These are phyloP conservation scores for Phytophthora aleatoria DNA, from an alignment of 352 stramenopile genomes.

Conservation along the genomic window DNA sequence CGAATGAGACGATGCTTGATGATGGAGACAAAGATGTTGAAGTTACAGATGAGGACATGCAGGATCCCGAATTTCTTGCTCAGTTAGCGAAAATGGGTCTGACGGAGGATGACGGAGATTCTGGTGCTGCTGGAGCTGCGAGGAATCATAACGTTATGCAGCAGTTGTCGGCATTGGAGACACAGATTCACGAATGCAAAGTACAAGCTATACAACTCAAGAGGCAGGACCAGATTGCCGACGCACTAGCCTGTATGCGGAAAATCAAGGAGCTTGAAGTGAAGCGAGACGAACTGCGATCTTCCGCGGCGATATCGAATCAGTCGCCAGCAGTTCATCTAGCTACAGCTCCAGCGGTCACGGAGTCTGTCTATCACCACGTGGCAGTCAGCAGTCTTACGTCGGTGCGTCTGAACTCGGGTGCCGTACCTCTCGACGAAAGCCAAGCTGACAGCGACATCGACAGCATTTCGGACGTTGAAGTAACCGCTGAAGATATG, in stretches of 20 bases:
- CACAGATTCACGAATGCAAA: conserved; percentile 57
- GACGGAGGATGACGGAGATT: conserved; percentile 11
- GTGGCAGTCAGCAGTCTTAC: conserved; percentile 5
- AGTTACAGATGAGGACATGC: conserved; percentile 82
- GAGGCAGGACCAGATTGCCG: conserved; percentile 53
- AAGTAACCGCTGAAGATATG: conserved; percentile 68
- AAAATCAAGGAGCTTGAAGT: conserved; percentile 64
- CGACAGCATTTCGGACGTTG: conserved; percentile 36
- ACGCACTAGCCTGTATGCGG: conserved; percentile 62
- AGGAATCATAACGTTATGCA: conserved; percentile 17
- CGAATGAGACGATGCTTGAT: conserved; percentile 12
- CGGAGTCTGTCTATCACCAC: conserved; percentile 3
- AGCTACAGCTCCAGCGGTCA: background rate
- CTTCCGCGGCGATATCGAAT: conserved; percentile 4
- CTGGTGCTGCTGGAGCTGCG: background rate
- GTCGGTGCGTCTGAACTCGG: conserved; percentile 21
- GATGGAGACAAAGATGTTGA: conserved; percentile 49
- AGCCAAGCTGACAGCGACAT: conserved; percentile 13
- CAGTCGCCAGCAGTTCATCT: background rate
- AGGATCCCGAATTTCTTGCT: conserved; percentile 67
- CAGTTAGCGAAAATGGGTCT: conserved; percentile 62
- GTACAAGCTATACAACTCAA: conserved; percentile 57
- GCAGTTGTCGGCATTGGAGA: conserved; percentile 40
- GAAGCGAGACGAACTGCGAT: conserved; percentile 26
- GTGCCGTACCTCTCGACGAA: conserved; percentile 7